Percentiles rank a stretch among this genome's conserved stretches.
phyloP scores from a whole-genome alignment of 2,329 filamentous ascomycete genomes.

The Lasiodiplodia sp. region DNA sequence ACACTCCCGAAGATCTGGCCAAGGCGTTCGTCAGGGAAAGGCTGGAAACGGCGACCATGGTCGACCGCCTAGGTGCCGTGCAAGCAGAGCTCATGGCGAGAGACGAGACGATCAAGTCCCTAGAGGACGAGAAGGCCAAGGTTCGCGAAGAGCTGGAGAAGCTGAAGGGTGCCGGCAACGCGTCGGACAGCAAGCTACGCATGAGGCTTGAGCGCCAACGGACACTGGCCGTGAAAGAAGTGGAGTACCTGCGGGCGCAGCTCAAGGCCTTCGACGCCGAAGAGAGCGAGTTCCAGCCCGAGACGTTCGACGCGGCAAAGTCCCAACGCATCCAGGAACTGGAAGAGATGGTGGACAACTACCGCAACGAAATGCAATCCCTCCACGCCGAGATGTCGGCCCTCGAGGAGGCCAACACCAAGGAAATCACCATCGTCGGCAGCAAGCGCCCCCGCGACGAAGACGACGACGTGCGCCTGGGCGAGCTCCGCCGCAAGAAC shows the following conservation, averaged over 20 bases:
- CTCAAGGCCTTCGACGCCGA: slow-evolving; percentile 86
- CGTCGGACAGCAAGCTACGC: slow-evolving; percentile 70
- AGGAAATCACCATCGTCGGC: slow-evolving; percentile 52
- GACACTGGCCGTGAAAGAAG: slow-evolving; percentile 85
- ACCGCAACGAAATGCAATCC: slow-evolving; percentile 79
- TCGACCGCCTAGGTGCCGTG: slow-evolving; percentile 79
- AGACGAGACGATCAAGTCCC: slow-evolving; percentile 73
- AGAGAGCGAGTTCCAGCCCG: slow-evolving; percentile 83
- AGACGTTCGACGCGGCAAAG: slow-evolving; percentile 78
- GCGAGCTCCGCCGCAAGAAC: slow-evolving; percentile 86
- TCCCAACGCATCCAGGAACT: slow-evolving; percentile 78
- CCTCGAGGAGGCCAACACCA: slow-evolving; percentile 58
- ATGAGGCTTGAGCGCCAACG: slow-evolving; percentile 85
- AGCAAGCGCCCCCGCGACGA: slow-evolving; percentile 69
- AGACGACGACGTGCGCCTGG: slow-evolving; percentile 72
- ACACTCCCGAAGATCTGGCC: slow-evolving; percentile 86
- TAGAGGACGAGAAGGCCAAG: slow-evolving; percentile 73
- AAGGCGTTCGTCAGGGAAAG: slow-evolving; percentile 83
- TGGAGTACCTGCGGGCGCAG: slow-evolving; percentile 91
- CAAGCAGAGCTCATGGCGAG: slow-evolving; percentile 81
- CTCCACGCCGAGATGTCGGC: slow-evolving; percentile 77
- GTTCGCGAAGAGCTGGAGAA: slow-evolving; percentile 75
- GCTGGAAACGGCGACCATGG: slow-evolving; percentile 77
- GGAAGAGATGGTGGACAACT: slow-evolving; percentile 84
- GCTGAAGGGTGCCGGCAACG: slow-evolving; percentile 59